A percentile compares a stretch with the other conserved stretches of the same genome.
phyloP scores from a whole-genome alignment of 2,329 filamentous ascomycete genomes.

The Aspergillus pseudonomiae region DNA sequence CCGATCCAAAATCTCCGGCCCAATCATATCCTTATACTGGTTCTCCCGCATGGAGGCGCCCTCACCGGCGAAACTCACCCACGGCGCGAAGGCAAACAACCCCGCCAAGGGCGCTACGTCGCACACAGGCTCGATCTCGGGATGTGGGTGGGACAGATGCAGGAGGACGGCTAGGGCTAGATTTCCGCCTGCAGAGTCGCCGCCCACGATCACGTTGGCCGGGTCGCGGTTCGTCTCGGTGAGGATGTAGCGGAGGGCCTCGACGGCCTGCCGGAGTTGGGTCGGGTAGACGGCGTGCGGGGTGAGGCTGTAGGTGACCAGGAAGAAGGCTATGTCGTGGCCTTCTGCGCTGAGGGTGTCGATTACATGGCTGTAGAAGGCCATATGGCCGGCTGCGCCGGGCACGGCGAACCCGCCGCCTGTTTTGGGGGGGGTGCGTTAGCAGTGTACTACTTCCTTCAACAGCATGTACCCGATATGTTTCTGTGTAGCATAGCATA shows the following conservation, averaged over 20 bases:
- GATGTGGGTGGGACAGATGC: conserved; percentile 56
- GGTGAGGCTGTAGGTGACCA: conserved; percentile 59
- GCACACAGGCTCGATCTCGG: conserved; percentile 48
- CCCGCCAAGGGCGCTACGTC: conserved; percentile 45
- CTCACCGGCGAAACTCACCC: conserved; percentile 53
- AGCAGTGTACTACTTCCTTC: neutral
- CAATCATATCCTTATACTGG: conserved; percentile 54
- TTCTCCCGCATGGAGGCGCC: conserved; percentile 49
- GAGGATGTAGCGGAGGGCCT: conserved; percentile 43
- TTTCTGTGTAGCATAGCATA: neutral
- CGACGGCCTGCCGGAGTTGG: conserved; percentile 43
- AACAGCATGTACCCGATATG: neutral
- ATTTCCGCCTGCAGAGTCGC: conserved; percentile 47
- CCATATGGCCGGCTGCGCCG: conserved; percentile 44
- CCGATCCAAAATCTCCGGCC: conserved; percentile 32
- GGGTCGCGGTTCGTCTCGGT: conserved; percentile 34
- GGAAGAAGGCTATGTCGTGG: conserved; percentile 51
- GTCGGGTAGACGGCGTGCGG: conserved; percentile 42
- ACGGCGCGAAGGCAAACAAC: conserved; percentile 58
- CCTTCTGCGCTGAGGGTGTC: conserved; percentile 42
- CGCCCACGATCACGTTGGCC: conserved; percentile 39
- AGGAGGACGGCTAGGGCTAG: conserved; percentile 37
- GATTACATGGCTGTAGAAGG: conserved; percentile 48
- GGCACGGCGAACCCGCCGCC: conserved; percentile 59
- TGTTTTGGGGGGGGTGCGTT: conserved; percentile 24